Evolutionary conservation across 331 rosid species (phyloP), one percentile per base, ranked within the genome.

Genomic region (Acacia pycnantha): DNA sequence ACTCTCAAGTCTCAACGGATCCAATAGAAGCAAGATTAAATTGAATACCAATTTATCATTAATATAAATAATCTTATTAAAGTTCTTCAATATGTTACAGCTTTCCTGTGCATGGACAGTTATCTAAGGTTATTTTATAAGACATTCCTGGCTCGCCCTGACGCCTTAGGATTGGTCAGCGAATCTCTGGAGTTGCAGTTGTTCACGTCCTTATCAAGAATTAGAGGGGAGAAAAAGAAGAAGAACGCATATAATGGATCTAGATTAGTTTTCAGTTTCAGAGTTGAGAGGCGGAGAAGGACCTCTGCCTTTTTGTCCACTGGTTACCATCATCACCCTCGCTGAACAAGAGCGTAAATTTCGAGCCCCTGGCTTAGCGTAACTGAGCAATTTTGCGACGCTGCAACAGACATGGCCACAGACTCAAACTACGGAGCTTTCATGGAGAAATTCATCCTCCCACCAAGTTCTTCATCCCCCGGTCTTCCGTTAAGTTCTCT

Each of bases 401-500:
- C 58, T 66, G 82, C 71, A 41, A 37, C 77, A 59, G 41, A 59
- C 53, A 94, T 91, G 97, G 97, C 84, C 35, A 79, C 59, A 50
- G 73, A 67, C 65, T 70, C 93, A 2, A 83, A 85, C 69, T 50
- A 86, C 73, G 97, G 98, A 83, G 97, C 97, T 79, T 93, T 93
- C 89, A 62, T 56, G 78, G 91, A 85, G 83, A 95, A 87, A 87
- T 88, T 95, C 88, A 67, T 76, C 82, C 78, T 95, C 6, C 89
- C 56, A 40, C 94, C 91, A 68, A 77, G n/a, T 76, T 80, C 86
- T 81, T 71, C 94, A 1, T 50, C 89, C 10, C 81, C n/a, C 6
- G 70, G 51, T 35, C 93, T 90, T 87, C 97, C 98, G 31, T 71
- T 93, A 74, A 87, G 80, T 74, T 77, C 90, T 81, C 99, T 93